Evolutionary conservation across 1,284 basidiomycete species (phyloP), one percentile per base, ranked within the genome.

Genomic region (Ustilago vetiveriae): DNA sequence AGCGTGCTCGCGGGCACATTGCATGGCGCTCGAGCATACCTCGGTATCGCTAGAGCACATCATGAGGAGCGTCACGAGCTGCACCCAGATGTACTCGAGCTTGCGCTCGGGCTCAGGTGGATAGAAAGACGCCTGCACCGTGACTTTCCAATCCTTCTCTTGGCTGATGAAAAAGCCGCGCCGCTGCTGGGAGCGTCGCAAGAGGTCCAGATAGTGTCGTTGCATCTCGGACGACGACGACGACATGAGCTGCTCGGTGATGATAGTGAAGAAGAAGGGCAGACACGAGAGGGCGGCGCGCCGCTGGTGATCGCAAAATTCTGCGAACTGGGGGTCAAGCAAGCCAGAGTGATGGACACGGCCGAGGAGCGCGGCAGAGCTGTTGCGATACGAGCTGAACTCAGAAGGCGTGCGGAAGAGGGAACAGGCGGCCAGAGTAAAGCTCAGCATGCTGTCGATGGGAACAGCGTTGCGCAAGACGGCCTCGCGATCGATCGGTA

Each of bases 21-120:
- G 73, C 68, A 75, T 68, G 14, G 75, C 73, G 7, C 42, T 49
- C 4, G 72, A 68, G 55, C 72, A 78, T 17, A 78, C 70, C 16
- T 78, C 75, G 16, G 74, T 75, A 19, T 79, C 73, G 36, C 74
- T 58, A 3, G 74, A 76, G 47, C 76, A 79, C 44, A 78, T 67
- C 45, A 78, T 62, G 30, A 79, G 53, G 14, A 74, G 43, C 14
- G 59, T 62, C 17, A 54, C 71, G 8, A 71, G 43, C 48, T 74
- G 67, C 8, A 71, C 55, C 51, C 47, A 60, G 23, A 56, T 30
- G 33, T 56, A 51, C 27, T 72, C 65, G 33, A 65, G 44, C 30
- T 46, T 63, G 32, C 64, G 63, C 37, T 68, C 69, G 16, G 42
- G 41, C 21, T 42, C 41, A 23, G 65, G 41, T 7, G 69, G 65